A percentile compares a stretch with the other conserved stretches of the same genome.
phyloP scores from a whole-genome alignment of 1,284 basidiomycete genomes.

The Phellopilus nigrolimitatus region DNA sequence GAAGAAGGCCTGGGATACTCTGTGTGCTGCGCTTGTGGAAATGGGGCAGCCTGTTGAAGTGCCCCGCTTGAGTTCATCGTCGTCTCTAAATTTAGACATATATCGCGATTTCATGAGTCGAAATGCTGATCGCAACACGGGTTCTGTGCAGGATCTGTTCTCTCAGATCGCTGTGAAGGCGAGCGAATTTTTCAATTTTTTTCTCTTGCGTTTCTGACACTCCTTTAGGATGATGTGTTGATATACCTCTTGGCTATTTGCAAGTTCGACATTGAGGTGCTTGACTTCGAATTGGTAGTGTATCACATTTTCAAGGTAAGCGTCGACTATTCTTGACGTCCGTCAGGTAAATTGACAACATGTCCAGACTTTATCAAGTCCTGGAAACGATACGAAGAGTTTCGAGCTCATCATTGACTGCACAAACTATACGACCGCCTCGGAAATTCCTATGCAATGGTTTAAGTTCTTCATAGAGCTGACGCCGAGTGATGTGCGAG shows the following conservation, averaged over 20 bases:
- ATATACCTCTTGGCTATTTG: conserved; percentile 61
- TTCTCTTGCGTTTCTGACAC: neutral
- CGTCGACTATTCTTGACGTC: conserved; percentile 5
- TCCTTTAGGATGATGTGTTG: conserved; percentile 43
- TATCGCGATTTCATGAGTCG: conserved; percentile 69
- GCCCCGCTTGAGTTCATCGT: conserved; percentile 47
- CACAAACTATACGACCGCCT: conserved; percentile 72
- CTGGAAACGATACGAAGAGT: conserved; percentile 41
- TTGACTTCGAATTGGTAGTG: conserved; percentile 84
- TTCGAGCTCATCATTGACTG: conserved; percentile 83
- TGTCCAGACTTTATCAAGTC: conserved; percentile 36
- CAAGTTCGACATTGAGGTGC: conserved; percentile 73
- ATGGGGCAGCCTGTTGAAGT: conserved; percentile 69
- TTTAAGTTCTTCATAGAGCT: conserved; percentile 76
- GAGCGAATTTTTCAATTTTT: conserved; percentile 6
- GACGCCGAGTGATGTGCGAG: conserved; percentile 64
- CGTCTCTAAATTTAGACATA: conserved; percentile 51
- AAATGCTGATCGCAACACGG: conserved; percentile 57
- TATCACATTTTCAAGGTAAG: conserved; percentile 77
- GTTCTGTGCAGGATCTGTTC: conserved; percentile 64
- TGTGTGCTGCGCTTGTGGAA: conserved; percentile 74
- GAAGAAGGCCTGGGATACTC: conserved; percentile 70
- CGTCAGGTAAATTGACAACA: conserved; percentile 4
- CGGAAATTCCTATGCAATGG: conserved; percentile 80
- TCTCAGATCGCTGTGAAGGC: conserved; percentile 49